phyloP scores from a whole-genome alignment of 257 asterid species.

The Nicotiana benthamiana region DNA sequence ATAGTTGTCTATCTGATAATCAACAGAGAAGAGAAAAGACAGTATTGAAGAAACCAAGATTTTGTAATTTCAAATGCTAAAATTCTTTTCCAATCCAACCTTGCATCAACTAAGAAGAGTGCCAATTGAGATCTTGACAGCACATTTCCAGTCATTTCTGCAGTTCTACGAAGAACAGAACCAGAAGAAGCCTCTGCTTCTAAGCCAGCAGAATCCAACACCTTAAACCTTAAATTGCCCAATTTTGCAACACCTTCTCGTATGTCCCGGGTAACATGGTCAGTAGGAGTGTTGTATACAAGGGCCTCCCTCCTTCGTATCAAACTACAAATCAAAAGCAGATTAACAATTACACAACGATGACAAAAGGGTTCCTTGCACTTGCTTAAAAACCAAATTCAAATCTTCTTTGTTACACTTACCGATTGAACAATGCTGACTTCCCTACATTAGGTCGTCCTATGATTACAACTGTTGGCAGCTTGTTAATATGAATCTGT shows the following conservation, averaged over 20 bases:
- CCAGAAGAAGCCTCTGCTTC: constrained; percentile 99
- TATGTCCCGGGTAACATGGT: constrained; percentile 90
- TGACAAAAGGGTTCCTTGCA: neutral
- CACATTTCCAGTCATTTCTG: constrained; percentile 80
- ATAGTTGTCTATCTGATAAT: neutral
- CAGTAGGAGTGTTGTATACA: constrained; percentile 92
- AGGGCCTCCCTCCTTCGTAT: constrained; percentile 98
- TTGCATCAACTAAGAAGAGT: constrained; percentile 79
- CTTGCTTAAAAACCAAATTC: neutral
- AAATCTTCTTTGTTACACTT: constrained; percentile 16
- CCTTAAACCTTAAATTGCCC: constrained; percentile 80
- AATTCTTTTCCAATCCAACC: constrained; percentile 24
- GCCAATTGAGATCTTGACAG: constrained; percentile 58
- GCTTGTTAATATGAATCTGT: constrained; percentile 57
- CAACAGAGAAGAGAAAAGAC: neutral
- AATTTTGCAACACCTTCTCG: constrained; percentile 91
- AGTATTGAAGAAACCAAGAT: neutral
- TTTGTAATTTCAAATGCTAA: neutral
- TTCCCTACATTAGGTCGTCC: constrained; percentile 99
- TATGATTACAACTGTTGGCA: constrained; percentile 67
- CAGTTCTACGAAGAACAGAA: constrained; percentile 89
- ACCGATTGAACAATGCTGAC: constrained; percentile 93
- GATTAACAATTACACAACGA: constrained; percentile 13
- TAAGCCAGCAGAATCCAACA: constrained; percentile 96
- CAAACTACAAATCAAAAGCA: constrained; percentile 44